Conservation (phyloP, 257 asterid species). For the Scutellaria galericulata region DNA sequence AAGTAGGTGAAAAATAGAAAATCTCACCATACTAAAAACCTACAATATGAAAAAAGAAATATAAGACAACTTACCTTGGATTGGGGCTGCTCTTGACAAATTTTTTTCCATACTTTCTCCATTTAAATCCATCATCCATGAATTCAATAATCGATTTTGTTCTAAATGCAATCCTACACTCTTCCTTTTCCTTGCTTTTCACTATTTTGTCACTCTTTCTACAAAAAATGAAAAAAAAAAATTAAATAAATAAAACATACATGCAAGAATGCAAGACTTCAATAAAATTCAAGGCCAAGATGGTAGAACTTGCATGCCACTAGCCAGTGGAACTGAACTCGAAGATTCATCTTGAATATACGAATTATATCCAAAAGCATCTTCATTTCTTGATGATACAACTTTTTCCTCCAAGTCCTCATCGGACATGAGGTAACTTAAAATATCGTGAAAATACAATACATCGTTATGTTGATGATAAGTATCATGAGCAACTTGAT, state of each 20-base stretch:
- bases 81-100: conserved; percentile 56
- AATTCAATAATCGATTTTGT: conserved; percentile 52
- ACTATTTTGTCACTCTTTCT: not conserved
- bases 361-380: not conserved
- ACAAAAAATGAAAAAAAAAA: not conserved
- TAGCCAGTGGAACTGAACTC: not conserved
- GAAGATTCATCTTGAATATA: not conserved
- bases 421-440: conserved; percentile 26
- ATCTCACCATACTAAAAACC: not conserved
- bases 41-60: not conserved
- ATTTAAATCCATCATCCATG: conserved; percentile 65
- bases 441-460: conserved; percentile 2
- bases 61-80: conserved; percentile 47
- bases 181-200: conserved; percentile 25
- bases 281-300: not conserved
- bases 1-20: not conserved
- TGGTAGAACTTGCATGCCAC: conserved; percentile 28
- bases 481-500: not conserved
- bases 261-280: not conserved
- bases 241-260: not conserved
- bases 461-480: not conserved
- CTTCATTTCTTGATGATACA: not conserved
- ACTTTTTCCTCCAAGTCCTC: not conserved
- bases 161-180: conserved; percentile 40
- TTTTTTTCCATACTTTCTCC: conserved; percentile 79